phyloP scores from a whole-genome alignment of 2,329 filamentous ascomycete genomes.

The Cryphonectria naterciae region DNA sequence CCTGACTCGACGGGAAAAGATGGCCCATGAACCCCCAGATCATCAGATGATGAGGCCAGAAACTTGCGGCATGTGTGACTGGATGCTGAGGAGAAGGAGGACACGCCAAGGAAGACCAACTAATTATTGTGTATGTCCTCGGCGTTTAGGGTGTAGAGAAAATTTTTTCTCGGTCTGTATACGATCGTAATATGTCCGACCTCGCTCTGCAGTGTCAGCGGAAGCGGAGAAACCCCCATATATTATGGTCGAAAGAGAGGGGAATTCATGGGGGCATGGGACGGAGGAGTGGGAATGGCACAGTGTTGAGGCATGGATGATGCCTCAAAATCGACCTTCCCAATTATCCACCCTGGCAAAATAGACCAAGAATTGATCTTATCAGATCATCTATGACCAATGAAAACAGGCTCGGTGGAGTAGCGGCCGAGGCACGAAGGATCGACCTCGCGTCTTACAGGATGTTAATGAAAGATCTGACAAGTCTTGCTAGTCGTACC shows the following conservation, averaged over 20 bases:
- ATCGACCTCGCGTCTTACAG: conserved; percentile 15
- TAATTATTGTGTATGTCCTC: not conserved
- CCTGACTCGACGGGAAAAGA: conserved; percentile 1
- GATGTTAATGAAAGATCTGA: conserved; percentile 23
- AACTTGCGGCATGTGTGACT: conserved; percentile 17
- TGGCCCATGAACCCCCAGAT: not conserved
- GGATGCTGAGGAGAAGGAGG: not conserved
- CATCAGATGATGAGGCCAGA: conserved; percentile 12
- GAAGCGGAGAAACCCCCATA: conserved; percentile 21
- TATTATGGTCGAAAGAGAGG: conserved; percentile 5
- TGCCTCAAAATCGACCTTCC: conserved; percentile 19
- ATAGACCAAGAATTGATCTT: conserved; percentile 29
- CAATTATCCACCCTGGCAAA: conserved; percentile 14
- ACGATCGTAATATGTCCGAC: conserved; percentile 21
- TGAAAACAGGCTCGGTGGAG: conserved; percentile 15
- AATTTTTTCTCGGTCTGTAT: conserved; percentile 20
- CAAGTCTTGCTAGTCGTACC: conserved; percentile 20
- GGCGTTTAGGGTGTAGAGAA: conserved; percentile 15
- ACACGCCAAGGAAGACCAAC: not conserved
- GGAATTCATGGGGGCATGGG: not conserved
- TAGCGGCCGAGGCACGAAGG: conserved; percentile 14
- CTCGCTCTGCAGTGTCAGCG: conserved; percentile 25
- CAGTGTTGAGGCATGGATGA: conserved; percentile 16
- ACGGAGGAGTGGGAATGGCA: conserved; percentile 6
- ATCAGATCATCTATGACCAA: conserved; percentile 35